A percentile compares a stretch with the other conserved stretches of the same genome.
Conservation (phyloP, 306 rosid species). For the Prunus padus region DNA sequence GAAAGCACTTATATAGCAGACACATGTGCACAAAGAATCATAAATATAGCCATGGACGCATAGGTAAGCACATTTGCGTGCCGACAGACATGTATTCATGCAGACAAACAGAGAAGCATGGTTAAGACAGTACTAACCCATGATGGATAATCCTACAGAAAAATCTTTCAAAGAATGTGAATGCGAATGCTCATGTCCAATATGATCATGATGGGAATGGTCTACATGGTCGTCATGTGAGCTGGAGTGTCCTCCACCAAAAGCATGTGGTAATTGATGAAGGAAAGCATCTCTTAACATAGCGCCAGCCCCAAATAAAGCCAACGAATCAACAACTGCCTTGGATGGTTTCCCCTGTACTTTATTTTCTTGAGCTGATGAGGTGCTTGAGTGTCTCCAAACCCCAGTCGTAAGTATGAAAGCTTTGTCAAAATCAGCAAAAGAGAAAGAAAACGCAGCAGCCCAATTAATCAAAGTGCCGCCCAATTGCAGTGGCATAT, state of each 20-base stretch:
- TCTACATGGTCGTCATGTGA: constrained; percentile 51
- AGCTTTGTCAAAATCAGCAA: no score
- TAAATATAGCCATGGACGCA: background rate
- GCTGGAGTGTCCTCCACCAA: constrained; percentile 76
- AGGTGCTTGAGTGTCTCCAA: no score
- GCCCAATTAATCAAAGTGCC: no score
- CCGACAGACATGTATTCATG: background rate
- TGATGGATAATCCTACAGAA: constrained; percentile 74
- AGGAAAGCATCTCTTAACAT: constrained; percentile 99
- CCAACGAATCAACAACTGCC: constrained; percentile 87
- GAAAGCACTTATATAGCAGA: background rate
- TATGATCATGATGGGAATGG: constrained; percentile 48
- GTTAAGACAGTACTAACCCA: constrained; percentile 56
- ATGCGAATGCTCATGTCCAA: constrained; percentile 55
- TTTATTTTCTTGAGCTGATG: no score
- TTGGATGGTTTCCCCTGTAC: constrained; percentile 93
- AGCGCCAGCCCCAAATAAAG: constrained; percentile 99
- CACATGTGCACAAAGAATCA: background rate
- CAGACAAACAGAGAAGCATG: background rate
- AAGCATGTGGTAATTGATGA: constrained; percentile 97
- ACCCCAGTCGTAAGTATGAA: no score
- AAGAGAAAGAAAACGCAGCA: no score
- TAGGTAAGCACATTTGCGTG: background rate
- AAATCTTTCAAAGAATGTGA: constrained; percentile 90
- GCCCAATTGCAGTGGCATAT: no score